Evolutionary conservation across 1,284 basidiomycete species (phyloP).

Genomic region (Meira miltonrushii): DNA sequence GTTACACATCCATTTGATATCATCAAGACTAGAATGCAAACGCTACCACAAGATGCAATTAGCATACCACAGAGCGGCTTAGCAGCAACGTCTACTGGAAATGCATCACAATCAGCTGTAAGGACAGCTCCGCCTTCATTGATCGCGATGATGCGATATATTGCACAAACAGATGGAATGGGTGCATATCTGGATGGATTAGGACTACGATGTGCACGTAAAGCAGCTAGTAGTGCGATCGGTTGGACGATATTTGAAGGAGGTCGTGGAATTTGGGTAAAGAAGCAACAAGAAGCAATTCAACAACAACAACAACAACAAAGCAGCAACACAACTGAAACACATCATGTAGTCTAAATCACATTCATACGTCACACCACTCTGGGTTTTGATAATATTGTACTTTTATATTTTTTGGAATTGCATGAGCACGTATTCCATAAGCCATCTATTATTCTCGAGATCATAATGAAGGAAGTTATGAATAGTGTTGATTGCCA

Average conservation of each 20-base stretch:
- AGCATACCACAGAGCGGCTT: background rate
- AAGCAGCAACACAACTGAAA: no score
- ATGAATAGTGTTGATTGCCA: no score
- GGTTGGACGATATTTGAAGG: slow-evolving; percentile 51
- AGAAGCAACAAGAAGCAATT: no score
- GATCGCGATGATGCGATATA: slow-evolving; percentile 13
- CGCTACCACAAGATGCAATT: slow-evolving; percentile 21
- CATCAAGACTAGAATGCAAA: slow-evolving; percentile 51
- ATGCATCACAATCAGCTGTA: slow-evolving; percentile 15
- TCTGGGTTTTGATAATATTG: no score
- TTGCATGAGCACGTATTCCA: no score
- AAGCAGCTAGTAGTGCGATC: slow-evolving; percentile 47
- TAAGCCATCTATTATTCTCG: no score
- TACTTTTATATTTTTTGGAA: no score
- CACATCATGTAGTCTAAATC: no score
- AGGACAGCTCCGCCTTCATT: slow-evolving; percentile 1
- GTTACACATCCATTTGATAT: slow-evolving; percentile 52
- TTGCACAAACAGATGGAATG: slow-evolving; percentile 21
- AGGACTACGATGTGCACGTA: slow-evolving; percentile 44
- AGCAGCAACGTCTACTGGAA: no score
- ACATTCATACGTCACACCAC: no score
- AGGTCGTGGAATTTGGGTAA: slow-evolving; percentile 29
- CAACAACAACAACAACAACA: no score
- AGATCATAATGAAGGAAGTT: no score
- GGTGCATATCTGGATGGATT: slow-evolving; percentile 44